Base-by-base conservation (phyloP, 1,284 basidiomycete genomes). In the Cryptococcus neoformans region DNA sequence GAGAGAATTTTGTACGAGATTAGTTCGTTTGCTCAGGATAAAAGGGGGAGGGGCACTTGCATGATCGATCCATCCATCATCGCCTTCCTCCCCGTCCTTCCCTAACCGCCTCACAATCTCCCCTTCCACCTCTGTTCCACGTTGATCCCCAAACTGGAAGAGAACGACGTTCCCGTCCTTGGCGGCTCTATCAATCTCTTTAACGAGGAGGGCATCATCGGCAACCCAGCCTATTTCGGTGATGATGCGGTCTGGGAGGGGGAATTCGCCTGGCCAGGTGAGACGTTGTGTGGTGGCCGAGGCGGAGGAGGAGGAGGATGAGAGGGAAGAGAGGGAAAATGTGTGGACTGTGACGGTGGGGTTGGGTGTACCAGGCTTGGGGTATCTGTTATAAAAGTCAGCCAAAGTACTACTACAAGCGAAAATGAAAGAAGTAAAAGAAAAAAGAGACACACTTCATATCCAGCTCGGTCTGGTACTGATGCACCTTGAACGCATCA, bases 21-120 rank as follows among this genome's bases (percentile, higher is more conserved):
- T 11, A 35, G 16, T 4, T 34, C 10, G 10, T 10, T 3, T 28
- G 37, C 34, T 44, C 17, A 37, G 37, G 11, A 3, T 4, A 3
- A 3, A 10, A 16, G 44, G 34, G 7, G 16, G 16, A 12, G 3
- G 44, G 16, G 4, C 10, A 66, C 76, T 54, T 21, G 78, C 80
- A 59, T 79, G 74, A 51, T 96, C 90, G 64, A 97, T 92, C 94
- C 95, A 98, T 0, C 95, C 95, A 44, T 86, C 84, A 68, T 95
- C 93, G 0, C 86, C 87, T 69, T 93, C 83, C 69, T 93, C 91
- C 4, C 90, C 90, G 14, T 85, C 77, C 70, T 84, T 85, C 11
- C 92, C 92, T 16, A 90, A 79, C 62, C 81, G 87, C 56, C 90
- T 81, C 11, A 90, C 89, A 11, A 89, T 83, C 41, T 55, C 49